Conservation (phyloP, 2,329 filamentous ascomycete genomes). For the Lecanicillium sp. region DNA sequence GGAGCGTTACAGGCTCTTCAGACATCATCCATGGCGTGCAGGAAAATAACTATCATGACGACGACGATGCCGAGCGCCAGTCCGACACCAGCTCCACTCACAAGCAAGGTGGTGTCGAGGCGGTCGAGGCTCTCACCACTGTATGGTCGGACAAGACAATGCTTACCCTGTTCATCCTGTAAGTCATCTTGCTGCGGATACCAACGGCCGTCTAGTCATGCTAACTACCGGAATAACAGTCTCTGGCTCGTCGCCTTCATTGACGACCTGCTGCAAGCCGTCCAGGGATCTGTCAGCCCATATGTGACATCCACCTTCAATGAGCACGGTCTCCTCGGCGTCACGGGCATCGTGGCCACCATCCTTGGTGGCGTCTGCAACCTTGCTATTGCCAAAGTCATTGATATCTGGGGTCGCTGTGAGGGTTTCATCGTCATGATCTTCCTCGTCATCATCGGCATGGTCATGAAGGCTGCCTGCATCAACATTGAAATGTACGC, state of each 20-base stretch:
- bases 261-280: slow-evolving; percentile 25
- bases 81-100: slow-evolving; percentile 12
- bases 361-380: slow-evolving; percentile 30
- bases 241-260: slow-evolving; percentile 32
- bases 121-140: slow-evolving; percentile 29
- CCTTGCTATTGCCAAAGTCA: slow-evolving; percentile 37
- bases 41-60: slow-evolving; percentile 1
- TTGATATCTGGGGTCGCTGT: slow-evolving; percentile 40
- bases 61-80: neutral
- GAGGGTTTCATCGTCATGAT: slow-evolving; percentile 37
- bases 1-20: neutral
- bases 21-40: too few species aligned
- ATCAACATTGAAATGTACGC: slow-evolving; percentile 50
- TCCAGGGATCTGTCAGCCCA: slow-evolving; percentile 44
- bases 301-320: slow-evolving; percentile 61
- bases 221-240: slow-evolving; percentile 15
- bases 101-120: slow-evolving; percentile 28
- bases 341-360: slow-evolving; percentile 52
- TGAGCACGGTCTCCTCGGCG: slow-evolving; percentile 58
- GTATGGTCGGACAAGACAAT: slow-evolving; percentile 29
- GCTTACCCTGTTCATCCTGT: slow-evolving; percentile 29
- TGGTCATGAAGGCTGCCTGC: slow-evolving; percentile 57
- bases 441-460: slow-evolving; percentile 39
- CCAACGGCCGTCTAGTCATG: neutral
- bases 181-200: slow-evolving; percentile 11